phyloP scores from a whole-genome alignment of 2,329 filamentous ascomycete genomes.

The Penicillium sp. region DNA sequence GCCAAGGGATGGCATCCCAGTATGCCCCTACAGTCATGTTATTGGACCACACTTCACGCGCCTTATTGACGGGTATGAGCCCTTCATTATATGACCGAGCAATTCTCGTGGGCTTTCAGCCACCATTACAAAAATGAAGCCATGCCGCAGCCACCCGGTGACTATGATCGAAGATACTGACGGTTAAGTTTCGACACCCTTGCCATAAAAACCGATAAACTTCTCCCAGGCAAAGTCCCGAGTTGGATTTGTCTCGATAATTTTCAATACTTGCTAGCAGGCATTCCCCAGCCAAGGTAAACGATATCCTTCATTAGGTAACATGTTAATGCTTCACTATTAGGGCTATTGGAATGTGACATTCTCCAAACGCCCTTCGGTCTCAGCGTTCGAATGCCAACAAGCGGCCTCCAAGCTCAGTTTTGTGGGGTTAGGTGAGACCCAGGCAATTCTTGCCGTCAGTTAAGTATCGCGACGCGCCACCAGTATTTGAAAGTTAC shows the following conservation, averaged over 20 bases:
- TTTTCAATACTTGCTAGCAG: background rate
- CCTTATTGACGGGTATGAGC: background rate
- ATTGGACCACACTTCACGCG: background rate
- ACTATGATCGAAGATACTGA: no score
- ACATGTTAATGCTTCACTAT: slow-evolving; percentile 8
- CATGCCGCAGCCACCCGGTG: background rate
- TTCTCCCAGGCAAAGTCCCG: background rate
- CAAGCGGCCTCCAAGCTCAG: slow-evolving; percentile 1
- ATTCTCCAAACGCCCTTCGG: slow-evolving; percentile 15
- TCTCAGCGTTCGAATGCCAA: slow-evolving; percentile 17
- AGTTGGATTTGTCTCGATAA: background rate
- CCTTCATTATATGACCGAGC: background rate
- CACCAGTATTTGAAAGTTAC: slow-evolving; percentile 3
- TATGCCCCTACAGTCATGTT: slow-evolving; percentile 6
- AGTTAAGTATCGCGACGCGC: slow-evolving; percentile 23
- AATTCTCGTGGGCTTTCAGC: background rate
- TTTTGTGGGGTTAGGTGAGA: slow-evolving; percentile 9
- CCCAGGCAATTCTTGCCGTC: background rate
- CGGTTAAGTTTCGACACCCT: background rate
- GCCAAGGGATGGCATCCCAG: slow-evolving; percentile 26
- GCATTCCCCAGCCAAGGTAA: slow-evolving; percentile 12
- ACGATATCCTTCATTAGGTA: slow-evolving; percentile 1
- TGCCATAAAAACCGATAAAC: background rate
- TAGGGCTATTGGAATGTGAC: slow-evolving; percentile 20
- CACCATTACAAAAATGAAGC: background rate